Evolutionary conservation across 2,329 filamentous ascomycete species (phyloP), one percentile per base, ranked within the genome.

Genomic region (Fusarium camptoceras): DNA sequence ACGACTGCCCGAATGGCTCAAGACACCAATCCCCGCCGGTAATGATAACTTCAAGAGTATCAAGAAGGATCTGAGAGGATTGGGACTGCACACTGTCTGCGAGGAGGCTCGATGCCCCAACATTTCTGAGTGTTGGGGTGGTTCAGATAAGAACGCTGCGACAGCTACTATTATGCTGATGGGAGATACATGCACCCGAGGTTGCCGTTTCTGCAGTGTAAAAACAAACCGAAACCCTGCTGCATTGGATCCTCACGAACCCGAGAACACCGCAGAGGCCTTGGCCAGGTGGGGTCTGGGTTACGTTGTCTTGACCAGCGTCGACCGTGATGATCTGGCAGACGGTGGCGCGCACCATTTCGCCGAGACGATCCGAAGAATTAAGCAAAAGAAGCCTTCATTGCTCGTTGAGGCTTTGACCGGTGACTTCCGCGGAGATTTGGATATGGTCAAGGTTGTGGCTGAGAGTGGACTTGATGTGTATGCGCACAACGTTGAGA

Each of bases 151-250:
- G 84, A 91, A 89, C 71, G 91, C 94, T 27, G 96, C 96, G 7
- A 99, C 96, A 31, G 96, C 96, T 4, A 99, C 96, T 14, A 98
- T 99, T 81, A 99, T 99, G 96, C 84, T 99, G 49, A 98, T 98
- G 94, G 96, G 96, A 70, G 96, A 99, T 80, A 98, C 95, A 11
- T 99, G 96, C 82, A 99, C 96, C 20, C 88, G 96, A 64, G 96
- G 95, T 20, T 99, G 96, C 82, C 89, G 96, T 55, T 99, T 99
- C 85, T 99, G 96, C 86, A 94, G 91, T 71, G 96, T 99, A 55
- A 98, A 98, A 86, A 99, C 96, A 5, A 91, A 84, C 62, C 90
- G 92, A 44, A 83, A 85, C 2, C 90, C 94, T 15, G 83, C 91
- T 43, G 93, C 96, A 14, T 87, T 99, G 51, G 96, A 99, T 79